Conservation (phyloP, 352 stramenopile species). For the Plasmopara viticola region DNA sequence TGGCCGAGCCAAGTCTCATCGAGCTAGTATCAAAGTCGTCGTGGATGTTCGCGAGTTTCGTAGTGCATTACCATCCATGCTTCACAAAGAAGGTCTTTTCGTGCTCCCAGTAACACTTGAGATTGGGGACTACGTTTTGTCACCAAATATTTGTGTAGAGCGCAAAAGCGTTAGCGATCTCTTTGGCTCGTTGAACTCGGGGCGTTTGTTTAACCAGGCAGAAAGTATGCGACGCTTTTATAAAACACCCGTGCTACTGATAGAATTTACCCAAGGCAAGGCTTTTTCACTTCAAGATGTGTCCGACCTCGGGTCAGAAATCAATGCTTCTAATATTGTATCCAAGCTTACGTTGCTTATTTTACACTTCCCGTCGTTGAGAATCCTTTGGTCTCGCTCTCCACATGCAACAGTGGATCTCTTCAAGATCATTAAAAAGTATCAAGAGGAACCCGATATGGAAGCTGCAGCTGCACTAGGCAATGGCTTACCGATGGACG, state of each 20-base stretch:
- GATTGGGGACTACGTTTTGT: slow-evolving; percentile 97
- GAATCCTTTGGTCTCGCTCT: slow-evolving; percentile 93
- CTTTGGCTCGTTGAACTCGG: slow-evolving; percentile 94
- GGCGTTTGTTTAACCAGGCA: slow-evolving; percentile 93
- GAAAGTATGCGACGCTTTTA: slow-evolving; percentile 82
- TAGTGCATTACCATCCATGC: slow-evolving; percentile 91
- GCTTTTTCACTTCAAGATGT: slow-evolving; percentile 83
- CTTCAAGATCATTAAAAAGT: slow-evolving; percentile 78
- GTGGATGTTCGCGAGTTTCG: slow-evolving; percentile 98
- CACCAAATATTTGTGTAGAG: slow-evolving; percentile 96
- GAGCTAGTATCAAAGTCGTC: slow-evolving; percentile 61
- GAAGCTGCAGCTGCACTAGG: slow-evolving; percentile 59
- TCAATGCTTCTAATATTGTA: slow-evolving; percentile 88
- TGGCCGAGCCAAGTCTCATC: slow-evolving; percentile 37
- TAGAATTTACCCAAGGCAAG: slow-evolving; percentile 91
- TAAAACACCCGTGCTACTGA: slow-evolving; percentile 91
- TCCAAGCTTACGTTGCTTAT: slow-evolving; percentile 94
- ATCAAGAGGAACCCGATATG: slow-evolving; percentile 82
- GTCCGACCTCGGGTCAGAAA: slow-evolving; percentile 90
- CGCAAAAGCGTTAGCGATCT: slow-evolving; percentile 94
- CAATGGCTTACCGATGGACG: slow-evolving; percentile 28
- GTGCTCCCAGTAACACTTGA: slow-evolving; percentile 94
- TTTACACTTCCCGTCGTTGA: slow-evolving; percentile 91
- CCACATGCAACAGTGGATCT: slow-evolving; percentile 87
- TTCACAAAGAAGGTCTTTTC: slow-evolving; percentile 92